Conservation (phyloP, 768 basidiomycete genomes). For the Tephrocybe sp. region DNA sequence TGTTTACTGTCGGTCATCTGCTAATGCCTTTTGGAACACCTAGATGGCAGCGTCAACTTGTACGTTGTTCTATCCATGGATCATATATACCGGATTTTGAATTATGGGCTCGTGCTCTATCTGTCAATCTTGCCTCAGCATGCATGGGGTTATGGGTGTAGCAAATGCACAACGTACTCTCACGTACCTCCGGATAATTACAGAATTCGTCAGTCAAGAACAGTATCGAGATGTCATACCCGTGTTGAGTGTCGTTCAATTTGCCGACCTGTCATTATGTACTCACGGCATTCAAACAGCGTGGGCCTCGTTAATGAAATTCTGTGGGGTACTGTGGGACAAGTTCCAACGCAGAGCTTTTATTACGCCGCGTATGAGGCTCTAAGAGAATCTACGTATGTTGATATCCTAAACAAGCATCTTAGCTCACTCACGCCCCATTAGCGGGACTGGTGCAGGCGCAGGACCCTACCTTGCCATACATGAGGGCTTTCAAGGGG, state of each 20-base stretch:
- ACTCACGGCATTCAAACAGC: slow-evolving; percentile 7
- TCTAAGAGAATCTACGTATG: slow-evolving; percentile 41
- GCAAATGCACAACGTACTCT: slow-evolving; percentile 82
- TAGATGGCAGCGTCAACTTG: slow-evolving; percentile 15
- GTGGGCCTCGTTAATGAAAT: slow-evolving; percentile 60
- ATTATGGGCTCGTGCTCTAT: slow-evolving; percentile 40
- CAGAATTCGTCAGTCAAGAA: slow-evolving; percentile 80
- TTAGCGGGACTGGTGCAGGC: slow-evolving; percentile 74
- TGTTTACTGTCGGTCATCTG: neutral
- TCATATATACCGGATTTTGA: slow-evolving; percentile 41
- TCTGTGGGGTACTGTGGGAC: slow-evolving; percentile 48
- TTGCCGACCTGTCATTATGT: slow-evolving; percentile 3
- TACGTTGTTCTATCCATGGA: slow-evolving; percentile 3
- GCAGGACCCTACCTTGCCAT: slow-evolving; percentile 56
- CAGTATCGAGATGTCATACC: slow-evolving; percentile 33
- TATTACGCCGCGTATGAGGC: slow-evolving; percentile 47
- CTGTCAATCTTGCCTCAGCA: slow-evolving; percentile 9
- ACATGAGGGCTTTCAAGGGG: slow-evolving; percentile 54
- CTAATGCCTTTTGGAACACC: neutral
- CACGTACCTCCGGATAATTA: slow-evolving; percentile 69
- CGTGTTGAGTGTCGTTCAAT: slow-evolving; percentile 22
- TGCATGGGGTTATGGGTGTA: slow-evolving; percentile 72
- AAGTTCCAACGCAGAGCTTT: slow-evolving; percentile 54
- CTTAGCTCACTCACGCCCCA: slow-evolving; percentile 19
- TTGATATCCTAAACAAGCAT: slow-evolving; percentile 14